Evolutionary conservation across 2,329 filamentous ascomycete genomes (phyloP).

Genomic region (Celoporthe dispersa): DNA sequence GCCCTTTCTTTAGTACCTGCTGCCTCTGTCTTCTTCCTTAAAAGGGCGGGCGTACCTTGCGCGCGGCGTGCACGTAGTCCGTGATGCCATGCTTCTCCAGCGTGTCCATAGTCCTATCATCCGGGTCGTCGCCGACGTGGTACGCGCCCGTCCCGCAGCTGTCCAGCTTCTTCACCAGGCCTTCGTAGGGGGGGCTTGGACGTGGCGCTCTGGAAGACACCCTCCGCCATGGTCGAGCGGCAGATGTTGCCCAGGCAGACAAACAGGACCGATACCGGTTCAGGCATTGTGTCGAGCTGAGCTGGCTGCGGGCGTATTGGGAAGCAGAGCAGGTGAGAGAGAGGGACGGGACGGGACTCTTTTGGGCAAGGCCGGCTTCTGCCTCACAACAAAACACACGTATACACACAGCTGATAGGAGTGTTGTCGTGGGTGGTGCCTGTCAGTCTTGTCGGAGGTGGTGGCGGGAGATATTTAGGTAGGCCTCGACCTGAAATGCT

Average conservation of each 20-base stretch:
- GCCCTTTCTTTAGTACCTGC: background rate
- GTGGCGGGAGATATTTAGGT: background rate
- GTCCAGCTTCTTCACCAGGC: conserved; percentile 71
- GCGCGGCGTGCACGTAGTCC: conserved; percentile 76
- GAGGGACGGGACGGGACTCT: background rate
- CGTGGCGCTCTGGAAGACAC: conserved; percentile 78
- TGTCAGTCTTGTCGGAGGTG: background rate
- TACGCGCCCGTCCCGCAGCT: conserved; percentile 90
- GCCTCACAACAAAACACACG: background rate
- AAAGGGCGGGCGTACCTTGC: conserved; percentile 60
- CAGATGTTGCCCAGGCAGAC: conserved; percentile 98
- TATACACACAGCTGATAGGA: background rate
- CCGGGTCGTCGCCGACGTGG: conserved; percentile 76
- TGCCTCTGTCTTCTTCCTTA: no score
- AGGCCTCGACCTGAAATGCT: background rate
- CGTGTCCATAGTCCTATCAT: conserved; percentile 82
- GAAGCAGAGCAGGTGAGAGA: background rate
- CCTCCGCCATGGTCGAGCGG: conserved; percentile 92
- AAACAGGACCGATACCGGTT: conserved; percentile 75
- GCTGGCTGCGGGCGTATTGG: background rate
- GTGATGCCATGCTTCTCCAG: conserved; percentile 75
- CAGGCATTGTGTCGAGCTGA: conserved; percentile 18
- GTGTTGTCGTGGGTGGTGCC: background rate
- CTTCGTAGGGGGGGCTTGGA: conserved; percentile 63
- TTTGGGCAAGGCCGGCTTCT: background rate